phyloP scores from a whole-genome alignment of 164 flowering plant genomes.

The Litsea cubeba region DNA sequence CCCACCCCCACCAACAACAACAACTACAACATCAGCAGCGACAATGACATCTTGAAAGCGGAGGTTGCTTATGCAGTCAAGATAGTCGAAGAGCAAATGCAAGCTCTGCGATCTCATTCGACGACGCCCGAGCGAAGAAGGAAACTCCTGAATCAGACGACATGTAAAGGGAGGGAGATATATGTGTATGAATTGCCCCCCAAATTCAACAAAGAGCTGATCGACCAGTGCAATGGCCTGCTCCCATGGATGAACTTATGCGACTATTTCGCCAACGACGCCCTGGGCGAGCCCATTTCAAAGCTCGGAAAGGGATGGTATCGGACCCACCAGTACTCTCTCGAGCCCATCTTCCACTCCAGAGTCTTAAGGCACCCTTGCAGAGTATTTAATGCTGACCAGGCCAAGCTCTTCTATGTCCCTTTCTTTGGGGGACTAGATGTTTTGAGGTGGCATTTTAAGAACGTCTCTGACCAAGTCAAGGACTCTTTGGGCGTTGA shows the following conservation, averaged over 20 bases:
- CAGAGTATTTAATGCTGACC: slow-evolving; percentile 41
- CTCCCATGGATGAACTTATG: slow-evolving; percentile 56
- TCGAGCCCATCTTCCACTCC: slow-evolving; percentile 71
- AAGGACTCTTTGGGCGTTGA: slow-evolving; percentile 52
- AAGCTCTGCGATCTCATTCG: slow-evolving; percentile 53
- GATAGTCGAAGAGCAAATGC: slow-evolving; percentile 42
- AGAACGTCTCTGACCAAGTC: slow-evolving; percentile 41
- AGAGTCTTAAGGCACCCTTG: slow-evolving; percentile 64
- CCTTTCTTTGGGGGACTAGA: slow-evolving; percentile 77
- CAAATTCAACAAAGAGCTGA: slow-evolving; percentile 65
- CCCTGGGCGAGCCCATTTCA: slow-evolving; percentile 44
- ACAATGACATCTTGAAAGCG: slow-evolving; percentile 3
- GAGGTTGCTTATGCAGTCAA: slow-evolving; percentile 29
- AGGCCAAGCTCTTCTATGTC: slow-evolving; percentile 75
- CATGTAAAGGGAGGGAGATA: slow-evolving; percentile 52
- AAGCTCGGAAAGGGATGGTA: slow-evolving; percentile 67
- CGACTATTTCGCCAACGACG: slow-evolving; percentile 44
- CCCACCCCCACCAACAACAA: neutral
- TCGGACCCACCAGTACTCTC: slow-evolving; percentile 59
- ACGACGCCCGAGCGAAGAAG: neutral
- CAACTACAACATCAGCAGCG: neutral
- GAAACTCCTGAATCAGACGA: neutral
- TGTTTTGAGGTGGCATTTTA: slow-evolving; percentile 68
- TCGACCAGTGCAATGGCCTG: slow-evolving; percentile 50
- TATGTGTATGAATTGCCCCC: slow-evolving; percentile 71